phyloP scores from a whole-genome alignment of 768 basidiomycete genomes.

The Tubosaeta sp. region DNA sequence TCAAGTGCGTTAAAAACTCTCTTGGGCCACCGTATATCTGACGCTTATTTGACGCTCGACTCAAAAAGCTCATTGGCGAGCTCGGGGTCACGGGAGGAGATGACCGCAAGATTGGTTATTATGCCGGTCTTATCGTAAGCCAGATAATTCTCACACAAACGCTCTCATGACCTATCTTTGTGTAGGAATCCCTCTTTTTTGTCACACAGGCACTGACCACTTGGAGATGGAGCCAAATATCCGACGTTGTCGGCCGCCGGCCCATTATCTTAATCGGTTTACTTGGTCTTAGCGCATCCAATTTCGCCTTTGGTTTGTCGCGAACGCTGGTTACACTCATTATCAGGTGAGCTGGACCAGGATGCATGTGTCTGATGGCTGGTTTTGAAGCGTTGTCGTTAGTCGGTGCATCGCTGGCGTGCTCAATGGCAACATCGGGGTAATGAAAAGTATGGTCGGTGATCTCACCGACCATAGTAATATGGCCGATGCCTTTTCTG shows the following conservation, averaged over 20 bases:
- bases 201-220: slow-evolving; percentile 26
- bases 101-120: slow-evolving; percentile 61
- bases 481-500: slow-evolving; percentile 33
- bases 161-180: neutral
- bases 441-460: slow-evolving; percentile 68
- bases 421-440: slow-evolving; percentile 41
- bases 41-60: too few species aligned
- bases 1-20: slow-evolving; percentile 33
- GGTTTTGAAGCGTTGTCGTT: neutral
- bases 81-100: slow-evolving; percentile 64
- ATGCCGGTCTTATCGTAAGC: slow-evolving; percentile 53
- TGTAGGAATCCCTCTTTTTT: slow-evolving; percentile 60
- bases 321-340: slow-evolving; percentile 50
- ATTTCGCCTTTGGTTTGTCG: slow-evolving; percentile 59
- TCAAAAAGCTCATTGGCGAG: slow-evolving; percentile 47
- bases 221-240: slow-evolving; percentile 60
- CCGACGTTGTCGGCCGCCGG: slow-evolving; percentile 57
- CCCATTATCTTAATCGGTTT: slow-evolving; percentile 57
- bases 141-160: neutral
- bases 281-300: slow-evolving; percentile 47
- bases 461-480: slow-evolving; percentile 47
- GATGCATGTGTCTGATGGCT: neutral
- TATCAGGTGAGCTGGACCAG: slow-evolving; percentile 37
- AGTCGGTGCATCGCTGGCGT: slow-evolving; percentile 35
- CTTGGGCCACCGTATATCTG: neutral